Conservation (phyloP, 202 grass and related monocot genomes). For the Carex arenaria region DNA sequence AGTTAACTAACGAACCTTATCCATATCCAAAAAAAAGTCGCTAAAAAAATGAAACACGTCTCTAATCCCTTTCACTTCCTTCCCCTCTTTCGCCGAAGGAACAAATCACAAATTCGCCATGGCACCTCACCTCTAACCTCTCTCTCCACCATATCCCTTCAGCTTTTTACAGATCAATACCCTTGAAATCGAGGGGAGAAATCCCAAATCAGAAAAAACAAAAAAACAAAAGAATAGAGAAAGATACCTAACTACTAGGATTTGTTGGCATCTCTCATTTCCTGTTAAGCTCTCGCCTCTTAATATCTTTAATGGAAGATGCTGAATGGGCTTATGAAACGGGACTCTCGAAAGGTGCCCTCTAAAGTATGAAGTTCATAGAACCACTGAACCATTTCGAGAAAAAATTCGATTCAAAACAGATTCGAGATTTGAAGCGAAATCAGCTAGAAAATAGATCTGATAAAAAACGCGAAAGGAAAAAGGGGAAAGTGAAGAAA, state of each 20-base stretch:
- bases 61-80: background rate
- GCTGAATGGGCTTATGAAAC: slow-evolving; percentile 95
- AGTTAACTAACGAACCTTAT: too few species aligned
- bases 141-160: slow-evolving; percentile 18
- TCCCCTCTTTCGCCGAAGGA: slow-evolving; percentile 16
- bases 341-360: slow-evolving; percentile 52
- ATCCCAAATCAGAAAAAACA: background rate
- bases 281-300: slow-evolving; percentile 20
- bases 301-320: slow-evolving; percentile 33
- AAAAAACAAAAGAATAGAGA: background rate
- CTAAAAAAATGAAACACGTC: too few species aligned
- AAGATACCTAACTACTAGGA: background rate
- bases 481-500: too few species aligned
- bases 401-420: too few species aligned
- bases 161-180: background rate
- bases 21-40: too few species aligned
- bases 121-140: slow-evolving; percentile 22
- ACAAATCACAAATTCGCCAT: slow-evolving; percentile 30
- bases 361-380: too few species aligned
- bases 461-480: too few species aligned
- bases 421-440: too few species aligned
- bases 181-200: slow-evolving; percentile 6
- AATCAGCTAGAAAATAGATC: too few species aligned
- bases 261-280: slow-evolving; percentile 1
- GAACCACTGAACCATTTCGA: too few species aligned